A percentile compares a stretch with the other conserved stretches of the same genome.
phyloP scores from a whole-genome alignment of 371 early-diverging fungal genomes.

The Syncephalastrum racemosum region DNA sequence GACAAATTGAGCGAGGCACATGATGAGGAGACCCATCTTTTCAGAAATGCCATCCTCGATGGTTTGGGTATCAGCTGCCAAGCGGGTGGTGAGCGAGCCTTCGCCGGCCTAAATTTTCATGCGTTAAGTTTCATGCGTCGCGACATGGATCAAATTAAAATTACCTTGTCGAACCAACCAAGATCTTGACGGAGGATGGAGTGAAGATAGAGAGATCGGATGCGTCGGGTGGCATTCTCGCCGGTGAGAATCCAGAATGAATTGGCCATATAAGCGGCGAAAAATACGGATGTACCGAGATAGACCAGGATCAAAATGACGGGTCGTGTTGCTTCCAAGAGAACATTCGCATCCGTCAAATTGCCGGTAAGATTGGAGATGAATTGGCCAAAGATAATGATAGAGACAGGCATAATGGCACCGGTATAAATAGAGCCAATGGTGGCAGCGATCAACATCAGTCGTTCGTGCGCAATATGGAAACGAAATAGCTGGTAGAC shows the following conservation, averaged over 20 bases:
- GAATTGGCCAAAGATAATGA: conserved; percentile 48
- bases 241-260: conserved; percentile 35
- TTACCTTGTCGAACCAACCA: conserved; percentile 76
- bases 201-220: conserved; percentile 66
- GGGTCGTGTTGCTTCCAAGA: conserved; percentile 29
- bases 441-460: conserved; percentile 25
- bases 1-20: conserved; percentile 14
- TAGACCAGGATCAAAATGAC: conserved; percentile 28
- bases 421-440: conserved; percentile 32
- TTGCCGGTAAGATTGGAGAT: conserved; percentile 26
- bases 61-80: conserved; percentile 68
- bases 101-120: conserved; percentile 27
- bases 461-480: conserved; percentile 19
- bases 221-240: conserved; percentile 46
- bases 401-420: conserved; percentile 39
- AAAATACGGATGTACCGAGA: conserved; percentile 26
- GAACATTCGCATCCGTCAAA: conserved; percentile 19
- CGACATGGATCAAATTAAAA: too few species aligned
- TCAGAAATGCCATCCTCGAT: conserved; percentile 83
- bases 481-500: conserved; percentile 35
- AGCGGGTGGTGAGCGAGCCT: conserved; percentile 67
- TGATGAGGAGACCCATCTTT: conserved; percentile 70
- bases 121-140: too few species aligned
- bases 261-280: conserved; percentile 26
- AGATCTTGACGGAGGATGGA: conserved; percentile 84